phyloP scores from a whole-genome alignment of 192 early-diverging fungal genomes.

The Gigaspora rosea region DNA sequence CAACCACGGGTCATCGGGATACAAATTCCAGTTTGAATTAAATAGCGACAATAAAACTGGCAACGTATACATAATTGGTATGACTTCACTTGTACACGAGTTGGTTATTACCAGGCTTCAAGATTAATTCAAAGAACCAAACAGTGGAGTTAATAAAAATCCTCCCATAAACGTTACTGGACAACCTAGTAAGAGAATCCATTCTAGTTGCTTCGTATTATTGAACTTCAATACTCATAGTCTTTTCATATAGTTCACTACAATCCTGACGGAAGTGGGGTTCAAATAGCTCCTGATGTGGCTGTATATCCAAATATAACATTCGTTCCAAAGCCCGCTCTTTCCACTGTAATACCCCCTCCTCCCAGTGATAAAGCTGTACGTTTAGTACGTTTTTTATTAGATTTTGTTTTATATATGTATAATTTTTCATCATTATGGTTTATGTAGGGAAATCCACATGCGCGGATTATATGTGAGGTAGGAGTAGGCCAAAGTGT shows the following conservation, averaged over 20 bases:
- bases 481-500: constrained; percentile 1
- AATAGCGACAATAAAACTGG: constrained; percentile 15
- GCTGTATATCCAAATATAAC: constrained; percentile 8
- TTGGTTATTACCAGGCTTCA: background rate
- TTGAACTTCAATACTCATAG: constrained; percentile 21
- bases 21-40: constrained; percentile 24
- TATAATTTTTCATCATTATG: constrained; percentile 8
- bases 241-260: constrained; percentile 26
- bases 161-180: background rate
- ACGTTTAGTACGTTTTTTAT: background rate
- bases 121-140: background rate
- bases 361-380: constrained; percentile 6
- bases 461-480: constrained; percentile 5
- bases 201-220: constrained; percentile 10
- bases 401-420: constrained; percentile 11
- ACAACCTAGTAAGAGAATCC: constrained; percentile 1
- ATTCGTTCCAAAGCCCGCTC: background rate
- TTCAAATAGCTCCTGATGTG: constrained; percentile 4
- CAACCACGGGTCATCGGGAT: constrained; percentile 10
- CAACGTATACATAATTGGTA: constrained; percentile 8
- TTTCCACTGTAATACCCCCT: constrained; percentile 7
- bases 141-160: constrained; percentile 12
- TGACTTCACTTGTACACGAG: constrained; percentile 7
- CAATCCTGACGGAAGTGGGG: background rate
- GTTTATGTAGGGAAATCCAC: constrained; percentile 18